These are phyloP conservation scores for Chlorella sorokiniana DNA, from an alignment of 139 green algal genomes.

Conservation along the genomic window DNA sequence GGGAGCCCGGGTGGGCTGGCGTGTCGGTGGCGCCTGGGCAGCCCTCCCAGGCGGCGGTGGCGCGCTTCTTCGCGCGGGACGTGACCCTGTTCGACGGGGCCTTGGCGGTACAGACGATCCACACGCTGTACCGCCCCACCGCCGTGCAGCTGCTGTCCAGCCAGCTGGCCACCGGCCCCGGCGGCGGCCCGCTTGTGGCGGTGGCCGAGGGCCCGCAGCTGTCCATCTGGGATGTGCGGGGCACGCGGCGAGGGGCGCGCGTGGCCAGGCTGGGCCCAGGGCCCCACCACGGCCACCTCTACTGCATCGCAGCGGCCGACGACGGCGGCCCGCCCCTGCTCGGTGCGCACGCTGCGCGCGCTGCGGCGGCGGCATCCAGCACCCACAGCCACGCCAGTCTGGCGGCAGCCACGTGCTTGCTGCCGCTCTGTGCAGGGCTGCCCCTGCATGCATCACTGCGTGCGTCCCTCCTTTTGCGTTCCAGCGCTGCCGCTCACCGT, in stretches of 20 bases:
- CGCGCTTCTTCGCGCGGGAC: slow-evolving; percentile 41
- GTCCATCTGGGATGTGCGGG: slow-evolving; percentile 45
- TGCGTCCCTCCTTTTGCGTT: too few relatives aligned
- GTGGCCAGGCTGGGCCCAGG: slow-evolving; percentile 28
- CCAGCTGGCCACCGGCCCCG: slow-evolving; percentile 8
- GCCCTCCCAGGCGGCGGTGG: slow-evolving; percentile 34
- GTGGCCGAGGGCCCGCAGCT: slow-evolving; percentile 41
- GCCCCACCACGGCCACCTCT: slow-evolving; percentile 33
- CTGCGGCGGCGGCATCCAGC: too few relatives aligned
- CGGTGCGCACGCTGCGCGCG: too few relatives aligned
- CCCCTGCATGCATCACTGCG: too few relatives aligned
- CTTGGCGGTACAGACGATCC: slow-evolving; percentile 32
- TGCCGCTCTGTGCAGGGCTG: too few relatives aligned
- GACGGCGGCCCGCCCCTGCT: slow-evolving; percentile 23
- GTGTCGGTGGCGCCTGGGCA: slow-evolving; percentile 20
- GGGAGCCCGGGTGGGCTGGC: slow-evolving; percentile 46
- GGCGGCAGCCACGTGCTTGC: too few relatives aligned
- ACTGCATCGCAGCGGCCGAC: slow-evolving; percentile 19
- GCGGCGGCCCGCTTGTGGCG: slow-evolving; percentile 33
- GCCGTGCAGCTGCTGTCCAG: slow-evolving; percentile 41
- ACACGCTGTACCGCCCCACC: slow-evolving; percentile 40
- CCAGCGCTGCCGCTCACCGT: too few relatives aligned
- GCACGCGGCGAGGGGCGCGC: slow-evolving; percentile 5
- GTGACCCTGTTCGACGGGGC: slow-evolving; percentile 43
- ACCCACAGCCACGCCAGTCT: too few relatives aligned